These are phyloP conservation scores for Podaxis sp. DNA, from an alignment of 768 basidiomycete species.

Conservation along the genomic window DNA sequence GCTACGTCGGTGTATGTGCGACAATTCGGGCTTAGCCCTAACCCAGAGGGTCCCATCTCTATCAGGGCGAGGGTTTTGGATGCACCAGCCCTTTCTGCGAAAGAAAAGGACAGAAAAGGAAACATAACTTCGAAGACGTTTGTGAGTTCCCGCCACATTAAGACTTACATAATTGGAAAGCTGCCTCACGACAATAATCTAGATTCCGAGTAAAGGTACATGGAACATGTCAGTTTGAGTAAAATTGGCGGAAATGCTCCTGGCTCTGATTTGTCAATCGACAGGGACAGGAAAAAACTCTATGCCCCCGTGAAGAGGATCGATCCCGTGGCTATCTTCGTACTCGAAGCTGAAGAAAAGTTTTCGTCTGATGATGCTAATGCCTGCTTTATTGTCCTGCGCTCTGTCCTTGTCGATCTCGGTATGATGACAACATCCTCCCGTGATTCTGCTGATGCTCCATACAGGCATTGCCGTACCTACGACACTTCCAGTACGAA, in stretches of 20 bases:
- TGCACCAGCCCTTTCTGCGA: constrained; percentile 49
- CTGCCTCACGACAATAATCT: constrained; percentile 11
- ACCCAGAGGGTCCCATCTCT: constrained; percentile 40
- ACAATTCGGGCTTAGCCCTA: constrained; percentile 61
- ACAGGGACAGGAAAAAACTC: constrained; percentile 67
- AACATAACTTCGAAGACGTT: constrained; percentile 42
- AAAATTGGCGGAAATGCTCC: constrained; percentile 21
- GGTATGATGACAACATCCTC: constrained; percentile 38
- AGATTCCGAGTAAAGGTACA: constrained; percentile 59
- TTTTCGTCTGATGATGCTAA: constrained; percentile 40
- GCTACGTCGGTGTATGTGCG: constrained; percentile 69
- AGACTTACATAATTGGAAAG: background rate
- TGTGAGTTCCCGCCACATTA: background rate
- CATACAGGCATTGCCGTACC: constrained; percentile 47
- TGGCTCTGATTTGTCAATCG: constrained; percentile 29
- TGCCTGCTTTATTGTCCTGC: constrained; percentile 51
- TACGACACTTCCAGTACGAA: background rate
- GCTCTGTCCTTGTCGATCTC: constrained; percentile 27
- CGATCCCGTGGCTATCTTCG: constrained; percentile 55
- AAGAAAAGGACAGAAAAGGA: constrained; percentile 55
- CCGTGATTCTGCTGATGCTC: constrained; percentile 34
- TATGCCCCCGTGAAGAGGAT: constrained; percentile 44
- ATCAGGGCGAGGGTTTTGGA: constrained; percentile 54
- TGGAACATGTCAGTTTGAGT: constrained; percentile 70
- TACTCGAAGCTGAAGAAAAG: constrained; percentile 51